Evolutionary conservation across 257 asterid species (phyloP).

Genomic region (Nicotiana tabacum): DNA sequence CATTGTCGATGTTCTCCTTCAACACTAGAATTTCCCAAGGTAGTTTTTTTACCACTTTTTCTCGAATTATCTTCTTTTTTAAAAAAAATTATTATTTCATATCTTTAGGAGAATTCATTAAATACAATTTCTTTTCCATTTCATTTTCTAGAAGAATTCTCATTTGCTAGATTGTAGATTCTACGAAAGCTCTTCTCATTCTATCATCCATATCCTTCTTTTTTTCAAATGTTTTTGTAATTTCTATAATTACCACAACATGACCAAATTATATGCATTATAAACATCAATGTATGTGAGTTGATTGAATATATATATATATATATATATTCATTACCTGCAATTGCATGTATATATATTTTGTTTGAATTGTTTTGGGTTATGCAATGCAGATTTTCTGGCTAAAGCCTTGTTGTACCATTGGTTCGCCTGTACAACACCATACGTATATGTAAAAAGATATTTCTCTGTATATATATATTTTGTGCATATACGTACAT

Average conservation of each 20-base stretch:
- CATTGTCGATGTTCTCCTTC: slow-evolving; percentile 27
- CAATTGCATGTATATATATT: not conserved
- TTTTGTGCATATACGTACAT: not conserved
- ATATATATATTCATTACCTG: not conserved
- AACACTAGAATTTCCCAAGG: slow-evolving; percentile 22
- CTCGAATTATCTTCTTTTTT: not conserved
- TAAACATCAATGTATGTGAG: slow-evolving; percentile 6
- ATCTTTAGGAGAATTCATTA: not conserved
- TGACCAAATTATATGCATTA: not conserved
- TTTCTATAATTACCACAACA: slow-evolving; percentile 12
- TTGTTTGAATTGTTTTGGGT: not conserved
- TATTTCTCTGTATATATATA: not conserved
- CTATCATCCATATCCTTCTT: not conserved
- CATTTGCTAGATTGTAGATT: not conserved
- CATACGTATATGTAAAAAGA: not conserved
- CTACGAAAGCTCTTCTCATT: not conserved
- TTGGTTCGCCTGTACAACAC: not conserved
- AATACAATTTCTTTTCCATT: not conserved
- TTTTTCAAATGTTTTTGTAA: not conserved
- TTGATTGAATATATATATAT: not conserved
- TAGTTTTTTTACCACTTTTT: slow-evolving; percentile 6
- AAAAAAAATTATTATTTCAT: not conserved
- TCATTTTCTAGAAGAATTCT: not conserved
- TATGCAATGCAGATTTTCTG: slow-evolving; percentile 6
- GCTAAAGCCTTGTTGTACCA: not conserved